These are phyloP conservation scores for Ceratocystis alfenasii DNA, from an alignment of 2,329 filamentous ascomycete genomes.

Conservation along the genomic window DNA sequence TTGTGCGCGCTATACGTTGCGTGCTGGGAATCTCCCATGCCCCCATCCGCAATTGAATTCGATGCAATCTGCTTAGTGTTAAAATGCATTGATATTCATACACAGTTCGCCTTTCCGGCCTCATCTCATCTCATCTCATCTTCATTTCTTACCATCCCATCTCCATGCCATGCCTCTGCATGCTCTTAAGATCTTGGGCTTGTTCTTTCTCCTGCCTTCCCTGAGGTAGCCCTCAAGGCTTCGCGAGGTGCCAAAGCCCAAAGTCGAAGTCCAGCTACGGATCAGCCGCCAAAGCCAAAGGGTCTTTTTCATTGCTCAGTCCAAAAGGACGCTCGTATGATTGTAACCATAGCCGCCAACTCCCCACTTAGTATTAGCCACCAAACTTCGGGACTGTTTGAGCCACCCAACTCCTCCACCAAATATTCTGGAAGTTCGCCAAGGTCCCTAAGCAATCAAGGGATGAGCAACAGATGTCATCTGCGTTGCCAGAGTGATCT, in stretches of 20 bases:
- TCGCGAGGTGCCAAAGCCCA: neutral
- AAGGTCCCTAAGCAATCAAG: neutral
- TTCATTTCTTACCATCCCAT: neutral
- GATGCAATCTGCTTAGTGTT: too few species aligned
- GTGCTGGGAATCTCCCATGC: too few species aligned
- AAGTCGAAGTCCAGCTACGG: neutral
- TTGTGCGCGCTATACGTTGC: neutral
- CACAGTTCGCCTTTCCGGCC: neutral
- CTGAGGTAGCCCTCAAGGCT: neutral
- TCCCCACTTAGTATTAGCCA: neutral
- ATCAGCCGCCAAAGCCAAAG: neutral
- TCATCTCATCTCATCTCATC: neutral
- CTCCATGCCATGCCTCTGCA: neutral
- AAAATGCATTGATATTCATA: neutral
- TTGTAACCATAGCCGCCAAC: neutral
- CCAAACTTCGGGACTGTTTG: constrained; percentile 4
- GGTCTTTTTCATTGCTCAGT: neutral
- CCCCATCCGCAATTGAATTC: too few species aligned
- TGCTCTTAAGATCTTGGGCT: neutral
- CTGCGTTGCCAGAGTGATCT: constrained; percentile 2
- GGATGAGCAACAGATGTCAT: neutral
- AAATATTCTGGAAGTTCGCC: constrained; percentile 7
- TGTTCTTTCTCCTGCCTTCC: neutral
- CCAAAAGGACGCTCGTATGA: neutral
- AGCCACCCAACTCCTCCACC: neutral